These are phyloP conservation scores for Crotalaria pallida DNA, from an alignment of 306 rosid species.

Conservation along the genomic window DNA sequence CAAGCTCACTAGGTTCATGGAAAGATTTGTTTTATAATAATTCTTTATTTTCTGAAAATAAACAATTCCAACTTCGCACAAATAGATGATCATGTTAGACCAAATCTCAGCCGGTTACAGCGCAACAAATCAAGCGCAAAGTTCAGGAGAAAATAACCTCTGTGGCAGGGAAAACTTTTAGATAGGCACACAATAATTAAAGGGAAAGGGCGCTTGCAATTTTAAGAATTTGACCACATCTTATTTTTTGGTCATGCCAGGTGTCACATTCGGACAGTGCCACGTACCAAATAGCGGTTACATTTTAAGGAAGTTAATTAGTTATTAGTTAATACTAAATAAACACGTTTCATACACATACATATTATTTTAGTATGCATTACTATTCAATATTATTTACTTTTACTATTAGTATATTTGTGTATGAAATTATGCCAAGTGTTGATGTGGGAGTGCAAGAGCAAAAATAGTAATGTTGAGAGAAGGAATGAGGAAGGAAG, in stretches of 20 bases:
- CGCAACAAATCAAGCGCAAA: slow-evolving; percentile 1
- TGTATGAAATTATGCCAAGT: slow-evolving; percentile 16
- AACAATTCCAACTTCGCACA: not conserved
- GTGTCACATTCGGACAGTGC: not conserved
- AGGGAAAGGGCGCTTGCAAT: slow-evolving; percentile 11
- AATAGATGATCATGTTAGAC: not conserved
- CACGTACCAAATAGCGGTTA: slow-evolving; percentile 12
- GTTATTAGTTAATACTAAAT: slow-evolving; percentile 18
- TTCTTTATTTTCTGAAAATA: not conserved
- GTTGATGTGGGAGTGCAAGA: not conserved
- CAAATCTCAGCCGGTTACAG: not conserved
- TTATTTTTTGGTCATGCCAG: not conserved
- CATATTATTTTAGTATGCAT: not conserved
- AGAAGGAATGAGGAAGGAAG: not conserved
- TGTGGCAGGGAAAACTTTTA: not conserved
- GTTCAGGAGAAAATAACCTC: not conserved
- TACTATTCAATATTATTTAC: too few species aligned
- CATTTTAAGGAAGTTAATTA: slow-evolving; percentile 17
- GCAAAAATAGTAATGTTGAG: slow-evolving; percentile 23
- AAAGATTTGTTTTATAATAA: not conserved
- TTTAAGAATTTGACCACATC: not conserved
- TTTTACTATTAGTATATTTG: not conserved
- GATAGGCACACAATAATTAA: slow-evolving; percentile 19
- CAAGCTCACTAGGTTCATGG: not conserved
- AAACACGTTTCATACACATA: not conserved